Conservation (phyloP, 1,139 yeast genomes). For the Chernovozyma aurita region DNA sequence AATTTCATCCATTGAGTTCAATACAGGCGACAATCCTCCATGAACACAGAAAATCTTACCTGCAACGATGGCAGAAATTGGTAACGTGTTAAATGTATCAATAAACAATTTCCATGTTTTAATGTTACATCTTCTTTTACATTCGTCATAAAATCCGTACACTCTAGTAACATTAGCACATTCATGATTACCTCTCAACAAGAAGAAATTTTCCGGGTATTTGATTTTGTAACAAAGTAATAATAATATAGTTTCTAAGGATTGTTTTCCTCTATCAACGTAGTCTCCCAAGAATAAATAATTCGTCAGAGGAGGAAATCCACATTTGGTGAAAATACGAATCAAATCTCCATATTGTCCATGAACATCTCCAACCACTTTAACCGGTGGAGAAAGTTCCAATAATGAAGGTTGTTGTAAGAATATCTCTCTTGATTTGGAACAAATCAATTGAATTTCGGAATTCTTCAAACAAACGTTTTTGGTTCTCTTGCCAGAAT, state of each 20-base stretch:
- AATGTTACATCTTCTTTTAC: conserved; percentile 87
- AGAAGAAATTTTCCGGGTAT: conserved; percentile 92
- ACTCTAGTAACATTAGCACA: conserved; percentile 95
- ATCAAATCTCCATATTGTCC: conserved; percentile 93
- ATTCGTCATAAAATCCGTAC: conserved; percentile 95
- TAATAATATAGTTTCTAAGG: no score
- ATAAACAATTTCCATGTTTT: conserved; percentile 92
- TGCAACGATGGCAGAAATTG: conserved; percentile 93
- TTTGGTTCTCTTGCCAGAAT: conserved; percentile 88
- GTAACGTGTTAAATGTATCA: conserved; percentile 91
- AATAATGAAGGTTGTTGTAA: conserved; percentile 83
- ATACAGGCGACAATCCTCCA: conserved; percentile 92
- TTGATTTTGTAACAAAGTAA: conserved; percentile 95
- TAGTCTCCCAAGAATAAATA: no score
- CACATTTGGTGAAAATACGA: conserved; percentile 82
- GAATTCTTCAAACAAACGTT: conserved; percentile 81
- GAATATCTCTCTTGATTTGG: conserved; percentile 82
- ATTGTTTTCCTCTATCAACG: no score
- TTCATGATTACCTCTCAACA: conserved; percentile 93
- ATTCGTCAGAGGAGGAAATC: no score
- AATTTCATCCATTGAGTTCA: conserved; percentile 88
- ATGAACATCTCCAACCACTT: conserved; percentile 96
- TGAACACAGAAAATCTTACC: conserved; percentile 96
- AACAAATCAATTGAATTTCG: conserved; percentile 83
- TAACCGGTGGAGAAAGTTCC: conserved; percentile 91